These are phyloP conservation scores for Saposhnikovia divaricata DNA, from an alignment of 129 eudicot species.

Conservation along the genomic window DNA sequence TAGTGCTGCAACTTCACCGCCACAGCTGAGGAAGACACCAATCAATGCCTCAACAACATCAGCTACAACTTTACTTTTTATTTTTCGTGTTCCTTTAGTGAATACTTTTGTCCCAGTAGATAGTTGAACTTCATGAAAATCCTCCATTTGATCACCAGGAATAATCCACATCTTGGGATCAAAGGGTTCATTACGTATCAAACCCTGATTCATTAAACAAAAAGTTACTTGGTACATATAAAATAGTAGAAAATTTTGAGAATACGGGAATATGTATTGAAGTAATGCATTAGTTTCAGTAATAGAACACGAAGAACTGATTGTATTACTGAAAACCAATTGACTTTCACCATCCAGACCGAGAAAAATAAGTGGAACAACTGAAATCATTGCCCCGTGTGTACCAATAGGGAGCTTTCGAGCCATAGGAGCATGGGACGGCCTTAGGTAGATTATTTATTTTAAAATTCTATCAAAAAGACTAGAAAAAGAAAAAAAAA, in stretches of 20 bases:
- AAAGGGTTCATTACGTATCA: slow-evolving; percentile 64
- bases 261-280: neutral
- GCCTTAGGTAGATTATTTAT: neutral
- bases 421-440: neutral
- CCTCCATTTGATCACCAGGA: slow-evolving; percentile 45
- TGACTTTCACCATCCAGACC: too few relatives aligned
- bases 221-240: neutral
- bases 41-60: slow-evolving; percentile 88
- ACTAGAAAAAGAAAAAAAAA: neutral
- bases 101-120: slow-evolving; percentile 34
- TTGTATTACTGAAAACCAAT: neutral
- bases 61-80: slow-evolving; percentile 61
- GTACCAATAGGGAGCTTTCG: neutral
- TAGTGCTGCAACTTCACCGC: slow-evolving; percentile 75
- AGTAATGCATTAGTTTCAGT: neutral
- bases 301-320: neutral
- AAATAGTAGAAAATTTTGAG: neutral
- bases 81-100: slow-evolving; percentile 20
- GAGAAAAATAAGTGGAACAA: too few relatives aligned
- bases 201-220: slow-evolving; percentile 43
- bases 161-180: slow-evolving; percentile 78
- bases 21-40: slow-evolving; percentile 56
- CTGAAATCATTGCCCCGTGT: neutral
- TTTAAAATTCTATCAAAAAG: neutral
- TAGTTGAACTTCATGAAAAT: slow-evolving; percentile 31